Conservation (phyloP, 208 protist species). For the Acanthamoeba healyi region DNA sequence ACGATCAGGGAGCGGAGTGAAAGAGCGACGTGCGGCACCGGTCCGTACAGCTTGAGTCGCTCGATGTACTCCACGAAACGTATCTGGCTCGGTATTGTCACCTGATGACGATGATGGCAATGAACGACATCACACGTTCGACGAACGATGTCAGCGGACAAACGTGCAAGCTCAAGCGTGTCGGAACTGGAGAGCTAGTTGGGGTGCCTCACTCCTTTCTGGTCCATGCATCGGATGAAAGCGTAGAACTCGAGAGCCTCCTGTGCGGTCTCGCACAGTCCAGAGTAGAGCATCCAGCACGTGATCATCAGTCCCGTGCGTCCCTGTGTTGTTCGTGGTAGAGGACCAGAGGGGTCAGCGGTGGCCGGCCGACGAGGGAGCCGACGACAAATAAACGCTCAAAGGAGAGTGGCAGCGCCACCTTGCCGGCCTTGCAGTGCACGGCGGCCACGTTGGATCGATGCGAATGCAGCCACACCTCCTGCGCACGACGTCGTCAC, state of each 20-base stretch:
- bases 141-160: no score
- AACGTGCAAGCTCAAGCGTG: neutral
- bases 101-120: neutral
- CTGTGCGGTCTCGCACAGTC: slow-evolving; percentile 42
- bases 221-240: slow-evolving; percentile 76
- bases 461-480: slow-evolving; percentile 22
- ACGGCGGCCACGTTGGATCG: slow-evolving; percentile 80
- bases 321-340: no score
- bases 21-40: slow-evolving; percentile 5
- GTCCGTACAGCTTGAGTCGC: slow-evolving; percentile 11
- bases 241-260: slow-evolving; percentile 83
- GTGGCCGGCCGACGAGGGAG: neutral
- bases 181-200: neutral
- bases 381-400: neutral
- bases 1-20: neutral
- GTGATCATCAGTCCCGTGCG: slow-evolving; percentile 86
- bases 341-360: no score
- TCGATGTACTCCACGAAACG: slow-evolving; percentile 83
- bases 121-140: no score
- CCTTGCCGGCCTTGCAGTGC: slow-evolving; percentile 90
- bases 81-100: slow-evolving; percentile 86
- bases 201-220: slow-evolving; percentile 80
- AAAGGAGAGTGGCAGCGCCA: neutral
- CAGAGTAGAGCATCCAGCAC: slow-evolving; percentile 73
- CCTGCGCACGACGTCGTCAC: no score